Conservation (phyloP, 805 yeast species). For the Zygotorulaspora sp. region DNA sequence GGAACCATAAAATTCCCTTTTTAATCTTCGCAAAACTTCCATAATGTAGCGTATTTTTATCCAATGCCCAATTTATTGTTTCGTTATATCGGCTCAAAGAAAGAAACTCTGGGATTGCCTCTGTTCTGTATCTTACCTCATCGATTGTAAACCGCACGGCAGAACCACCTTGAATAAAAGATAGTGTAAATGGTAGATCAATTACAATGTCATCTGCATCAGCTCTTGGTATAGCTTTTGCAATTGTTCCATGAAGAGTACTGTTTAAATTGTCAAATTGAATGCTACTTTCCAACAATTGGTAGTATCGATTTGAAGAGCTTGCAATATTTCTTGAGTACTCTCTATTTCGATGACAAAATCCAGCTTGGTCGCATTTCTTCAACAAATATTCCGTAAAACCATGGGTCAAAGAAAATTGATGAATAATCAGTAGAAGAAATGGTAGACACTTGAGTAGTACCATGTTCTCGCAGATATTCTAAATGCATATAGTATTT, state of each 20-base stretch:
- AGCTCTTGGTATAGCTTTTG: conserved; percentile 39
- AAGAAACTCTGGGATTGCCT: conserved; percentile 27
- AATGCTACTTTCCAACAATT: conserved; percentile 39
- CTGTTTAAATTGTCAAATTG: conserved; percentile 29
- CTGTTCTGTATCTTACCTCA: conserved; percentile 47
- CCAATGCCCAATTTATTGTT: conserved; percentile 57
- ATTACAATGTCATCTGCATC: conserved; percentile 35
- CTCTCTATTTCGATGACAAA: conserved; percentile 74
- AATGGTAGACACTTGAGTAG: neutral
- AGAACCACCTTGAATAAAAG: conserved; percentile 48
- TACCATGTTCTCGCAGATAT: too few species aligned
- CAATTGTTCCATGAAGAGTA: conserved; percentile 42
- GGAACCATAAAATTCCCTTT: conserved; percentile 4
- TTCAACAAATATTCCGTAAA: conserved; percentile 70
- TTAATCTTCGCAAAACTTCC: conserved; percentile 2
- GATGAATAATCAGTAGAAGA: conserved; percentile 3
- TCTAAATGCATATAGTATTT: too few species aligned
- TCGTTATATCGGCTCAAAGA: conserved; percentile 54
- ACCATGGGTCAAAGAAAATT: conserved; percentile 23
- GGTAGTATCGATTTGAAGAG: conserved; percentile 38
- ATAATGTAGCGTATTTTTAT: conserved; percentile 16
- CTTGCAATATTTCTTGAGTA: conserved; percentile 46
- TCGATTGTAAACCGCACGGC: conserved; percentile 60
- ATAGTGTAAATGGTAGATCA: conserved; percentile 53
- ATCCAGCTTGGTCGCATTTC: conserved; percentile 74